Evolutionary conservation across 2,329 filamentous ascomycete species (phyloP).

Genomic region (Colletotrichum coccodes): DNA sequence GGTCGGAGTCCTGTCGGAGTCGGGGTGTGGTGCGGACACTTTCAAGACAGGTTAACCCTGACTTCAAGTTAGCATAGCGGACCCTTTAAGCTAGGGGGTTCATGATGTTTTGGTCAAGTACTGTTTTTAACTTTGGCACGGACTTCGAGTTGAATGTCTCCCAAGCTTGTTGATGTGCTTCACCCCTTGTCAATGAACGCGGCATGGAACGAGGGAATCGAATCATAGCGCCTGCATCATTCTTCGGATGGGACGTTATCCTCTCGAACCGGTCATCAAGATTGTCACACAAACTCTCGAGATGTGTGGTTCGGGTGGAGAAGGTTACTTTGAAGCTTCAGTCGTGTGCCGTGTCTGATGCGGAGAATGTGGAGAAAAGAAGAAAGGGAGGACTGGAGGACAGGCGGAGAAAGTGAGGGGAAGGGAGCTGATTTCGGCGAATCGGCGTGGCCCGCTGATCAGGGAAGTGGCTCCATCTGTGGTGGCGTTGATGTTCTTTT

Average conservation of each 20-base stretch:
- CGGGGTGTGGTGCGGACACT: background rate
- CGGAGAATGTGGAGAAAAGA: conserved; percentile 30
- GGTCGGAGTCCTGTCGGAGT: conserved; percentile 11
- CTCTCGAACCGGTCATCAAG: background rate
- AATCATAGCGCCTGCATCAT: background rate
- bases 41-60: conserved; percentile 19
- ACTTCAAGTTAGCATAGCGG: background rate
- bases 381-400: conserved; percentile 3
- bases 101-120: background rate
- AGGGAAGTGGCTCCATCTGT: background rate
- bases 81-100: conserved; percentile 3
- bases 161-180: background rate
- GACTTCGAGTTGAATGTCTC: background rate
- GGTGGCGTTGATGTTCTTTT: background rate
- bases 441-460: conserved; percentile 1
- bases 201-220: background rate
- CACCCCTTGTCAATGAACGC: background rate
- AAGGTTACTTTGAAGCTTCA: conserved; percentile 15
- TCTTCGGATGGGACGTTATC: background rate
- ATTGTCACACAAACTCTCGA: conserved; percentile 18
- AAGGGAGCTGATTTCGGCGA: conserved; percentile 1
- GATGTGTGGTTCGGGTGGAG: conserved; percentile 25
- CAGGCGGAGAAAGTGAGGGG: conserved; percentile 18
- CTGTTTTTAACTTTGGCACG: background rate
- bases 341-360: conserved; percentile 22